Conservation (phyloP, 169 alveolate species). For the Plasmodium gallinaceum region DNA sequence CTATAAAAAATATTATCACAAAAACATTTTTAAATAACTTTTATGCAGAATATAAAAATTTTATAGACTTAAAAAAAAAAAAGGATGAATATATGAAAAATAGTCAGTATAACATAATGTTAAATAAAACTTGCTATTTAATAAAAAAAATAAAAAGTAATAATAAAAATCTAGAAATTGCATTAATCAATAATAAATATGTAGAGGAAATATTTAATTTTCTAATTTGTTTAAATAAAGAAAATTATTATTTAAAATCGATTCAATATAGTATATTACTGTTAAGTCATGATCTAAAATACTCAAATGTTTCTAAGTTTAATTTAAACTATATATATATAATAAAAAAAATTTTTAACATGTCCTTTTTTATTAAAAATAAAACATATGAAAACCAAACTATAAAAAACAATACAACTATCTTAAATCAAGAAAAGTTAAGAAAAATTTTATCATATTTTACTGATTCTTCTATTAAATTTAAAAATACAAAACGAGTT, state of each 20-base stretch:
- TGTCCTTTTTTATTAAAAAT: slow-evolving; percentile 31
- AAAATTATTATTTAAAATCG: slow-evolving; percentile 14
- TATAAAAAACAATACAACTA: background rate
- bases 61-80: slow-evolving; percentile 6
- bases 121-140: slow-evolving; percentile 11
- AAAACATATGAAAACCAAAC: background rate
- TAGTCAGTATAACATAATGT: slow-evolving; percentile 39
- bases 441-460: slow-evolving; percentile 43
- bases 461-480: slow-evolving; percentile 27
- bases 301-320: background rate
- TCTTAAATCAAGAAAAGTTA: background rate
- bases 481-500: slow-evolving; percentile 33
- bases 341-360: slow-evolving; percentile 20
- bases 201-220: slow-evolving; percentile 18
- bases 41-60: slow-evolving; percentile 61
- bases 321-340: slow-evolving; percentile 17
- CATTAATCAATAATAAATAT: slow-evolving; percentile 12
- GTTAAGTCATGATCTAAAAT: slow-evolving; percentile 17
- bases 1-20: slow-evolving; percentile 26
- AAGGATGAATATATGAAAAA: slow-evolving; percentile 7
- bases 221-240: slow-evolving; percentile 18
- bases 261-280: slow-evolving; percentile 41
- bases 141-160: slow-evolving; percentile 41
- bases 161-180: background rate
- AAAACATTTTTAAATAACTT: slow-evolving; percentile 48